phyloP scores from a whole-genome alignment of 805 yeast species.

The Barnettozyma vustinii region DNA sequence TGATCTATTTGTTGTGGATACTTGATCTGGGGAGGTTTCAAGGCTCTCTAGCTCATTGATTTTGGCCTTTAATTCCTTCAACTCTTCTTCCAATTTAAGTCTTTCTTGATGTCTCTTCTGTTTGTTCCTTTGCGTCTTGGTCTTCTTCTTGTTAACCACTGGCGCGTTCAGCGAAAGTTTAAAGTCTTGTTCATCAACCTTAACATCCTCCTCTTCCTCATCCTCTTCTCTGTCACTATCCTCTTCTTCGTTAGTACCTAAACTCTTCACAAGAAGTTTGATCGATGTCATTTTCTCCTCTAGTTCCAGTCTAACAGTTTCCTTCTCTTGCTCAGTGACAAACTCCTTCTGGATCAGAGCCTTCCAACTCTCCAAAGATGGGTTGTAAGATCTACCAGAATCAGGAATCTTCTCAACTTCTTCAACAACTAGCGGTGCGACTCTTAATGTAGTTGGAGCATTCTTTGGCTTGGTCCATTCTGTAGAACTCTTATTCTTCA shows the following conservation, averaged over 20 bases:
- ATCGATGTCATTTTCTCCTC: constrained; percentile 62
- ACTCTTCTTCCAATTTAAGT: constrained; percentile 46
- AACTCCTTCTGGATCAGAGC: constrained; percentile 62
- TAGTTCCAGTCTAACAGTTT: constrained; percentile 54
- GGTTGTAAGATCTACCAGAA: constrained; percentile 92
- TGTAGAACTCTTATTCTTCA: constrained; percentile 34
- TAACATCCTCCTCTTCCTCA: constrained; percentile 31
- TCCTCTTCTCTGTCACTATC: constrained; percentile 33
- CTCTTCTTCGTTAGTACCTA: constrained; percentile 54
- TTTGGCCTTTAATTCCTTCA: constrained; percentile 55
- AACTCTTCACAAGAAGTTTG: constrained; percentile 54
- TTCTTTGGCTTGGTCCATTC: constrained; percentile 48
- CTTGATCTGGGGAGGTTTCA: constrained; percentile 24
- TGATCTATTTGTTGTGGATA: constrained; percentile 15
- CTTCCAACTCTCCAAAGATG: constrained; percentile 81
- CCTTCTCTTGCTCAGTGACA: constrained; percentile 58
- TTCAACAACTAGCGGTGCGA: constrained; percentile 48
- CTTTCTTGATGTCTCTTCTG: constrained; percentile 59
- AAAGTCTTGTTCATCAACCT: constrained; percentile 29
- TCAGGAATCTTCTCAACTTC: constrained; percentile 53
- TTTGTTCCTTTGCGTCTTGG: constrained; percentile 70
- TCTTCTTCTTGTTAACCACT: constrained; percentile 63
- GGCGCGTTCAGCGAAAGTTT: constrained; percentile 69
- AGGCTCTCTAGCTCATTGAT: constrained; percentile 52
- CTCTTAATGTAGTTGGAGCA: constrained; percentile 50